Evolutionary conservation across 2,329 filamentous ascomycete genomes (phyloP).

Genomic region (Hansfordia pulvinata): DNA sequence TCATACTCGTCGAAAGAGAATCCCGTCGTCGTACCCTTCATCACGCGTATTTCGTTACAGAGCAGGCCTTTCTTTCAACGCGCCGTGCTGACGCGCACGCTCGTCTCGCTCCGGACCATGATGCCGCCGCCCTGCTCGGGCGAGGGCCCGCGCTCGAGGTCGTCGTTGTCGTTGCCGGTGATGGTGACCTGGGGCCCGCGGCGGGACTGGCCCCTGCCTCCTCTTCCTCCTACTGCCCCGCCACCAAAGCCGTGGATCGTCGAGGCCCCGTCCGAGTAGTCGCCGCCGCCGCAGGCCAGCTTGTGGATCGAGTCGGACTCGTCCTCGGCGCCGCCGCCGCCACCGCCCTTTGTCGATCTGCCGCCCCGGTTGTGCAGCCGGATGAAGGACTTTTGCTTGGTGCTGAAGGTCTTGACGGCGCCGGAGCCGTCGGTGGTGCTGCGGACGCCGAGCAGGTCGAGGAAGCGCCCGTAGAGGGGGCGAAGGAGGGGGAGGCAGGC

Average conservation of each 20-base stretch:
- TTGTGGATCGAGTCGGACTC: not conserved
- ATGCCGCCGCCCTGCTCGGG: not conserved
- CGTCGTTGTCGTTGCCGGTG: not conserved
- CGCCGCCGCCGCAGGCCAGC: not conserved
- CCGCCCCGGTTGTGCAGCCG: not conserved
- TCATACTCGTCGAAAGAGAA: too few relatives aligned
- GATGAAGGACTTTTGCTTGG: not conserved
- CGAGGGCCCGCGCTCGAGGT: not conserved
- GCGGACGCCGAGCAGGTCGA: not conserved
- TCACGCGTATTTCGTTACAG: too few relatives aligned
- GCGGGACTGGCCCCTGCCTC: too few relatives aligned
- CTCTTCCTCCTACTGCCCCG: too few relatives aligned
- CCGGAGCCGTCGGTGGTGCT: not conserved
- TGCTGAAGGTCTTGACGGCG: not conserved
- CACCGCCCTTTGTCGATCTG: not conserved
- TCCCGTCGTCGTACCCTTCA: too few relatives aligned
- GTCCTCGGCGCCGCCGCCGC: not conserved
- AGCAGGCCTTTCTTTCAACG: too few relatives aligned
- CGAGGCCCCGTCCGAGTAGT: not conserved
- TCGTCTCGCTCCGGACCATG: conserved; percentile 1
- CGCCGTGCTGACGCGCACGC: not conserved
- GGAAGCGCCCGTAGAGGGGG: not conserved
- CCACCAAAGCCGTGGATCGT: too few relatives aligned
- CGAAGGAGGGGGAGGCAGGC: conserved; percentile 1
- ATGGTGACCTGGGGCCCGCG: not conserved